A percentile compares a stretch with the other conserved stretches of the same genome.
Evolutionary conservation across 306 rosid genomes (phyloP).

Genomic region (Cucumis hystrix): DNA sequence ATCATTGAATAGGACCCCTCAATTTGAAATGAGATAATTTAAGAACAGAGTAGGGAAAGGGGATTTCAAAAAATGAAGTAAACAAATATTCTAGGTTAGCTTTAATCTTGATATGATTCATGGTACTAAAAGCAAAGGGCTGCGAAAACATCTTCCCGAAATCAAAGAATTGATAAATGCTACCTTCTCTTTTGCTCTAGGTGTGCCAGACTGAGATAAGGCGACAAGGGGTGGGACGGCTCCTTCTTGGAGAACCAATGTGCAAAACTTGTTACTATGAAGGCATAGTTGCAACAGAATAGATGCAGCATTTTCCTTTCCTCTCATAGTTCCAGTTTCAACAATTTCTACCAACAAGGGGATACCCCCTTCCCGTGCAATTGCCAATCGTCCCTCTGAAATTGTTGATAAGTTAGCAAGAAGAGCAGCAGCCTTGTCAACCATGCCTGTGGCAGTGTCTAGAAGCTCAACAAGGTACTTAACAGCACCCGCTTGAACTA

Average conservation of each 20-base stretch:
- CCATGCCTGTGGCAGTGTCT: conserved; percentile 64
- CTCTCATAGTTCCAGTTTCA: conserved; percentile 75
- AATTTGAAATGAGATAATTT: neutral
- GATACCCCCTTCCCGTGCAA: conserved; percentile 57
- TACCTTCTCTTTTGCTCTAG: conserved; percentile 94
- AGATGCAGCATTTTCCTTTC: conserved; percentile 90
- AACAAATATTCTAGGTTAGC: neutral
- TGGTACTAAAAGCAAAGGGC: neutral
- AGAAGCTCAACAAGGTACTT: conserved; percentile 58
- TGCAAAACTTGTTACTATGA: conserved; percentile 66
- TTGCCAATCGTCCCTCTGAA: conserved; percentile 60
- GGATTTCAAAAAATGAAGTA: neutral
- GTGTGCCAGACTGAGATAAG: conserved; percentile 73
- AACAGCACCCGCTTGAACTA: conserved; percentile 88
- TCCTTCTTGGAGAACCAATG: conserved; percentile 87
- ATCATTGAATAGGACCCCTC: neutral
- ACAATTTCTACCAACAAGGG: conserved; percentile 74
- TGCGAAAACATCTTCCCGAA: neutral
- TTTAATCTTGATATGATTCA: neutral
- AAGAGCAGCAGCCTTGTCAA: conserved; percentile 86
- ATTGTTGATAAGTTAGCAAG: conserved; percentile 80
- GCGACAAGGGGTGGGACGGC: conserved; percentile 96
- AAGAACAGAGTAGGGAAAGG: neutral
- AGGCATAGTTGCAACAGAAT: conserved; percentile 74
- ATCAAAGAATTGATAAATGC: neutral